These are phyloP conservation scores for Trichophyton equinum DNA, from an alignment of 2,329 filamentous ascomycete genomes.

Conservation along the genomic window DNA sequence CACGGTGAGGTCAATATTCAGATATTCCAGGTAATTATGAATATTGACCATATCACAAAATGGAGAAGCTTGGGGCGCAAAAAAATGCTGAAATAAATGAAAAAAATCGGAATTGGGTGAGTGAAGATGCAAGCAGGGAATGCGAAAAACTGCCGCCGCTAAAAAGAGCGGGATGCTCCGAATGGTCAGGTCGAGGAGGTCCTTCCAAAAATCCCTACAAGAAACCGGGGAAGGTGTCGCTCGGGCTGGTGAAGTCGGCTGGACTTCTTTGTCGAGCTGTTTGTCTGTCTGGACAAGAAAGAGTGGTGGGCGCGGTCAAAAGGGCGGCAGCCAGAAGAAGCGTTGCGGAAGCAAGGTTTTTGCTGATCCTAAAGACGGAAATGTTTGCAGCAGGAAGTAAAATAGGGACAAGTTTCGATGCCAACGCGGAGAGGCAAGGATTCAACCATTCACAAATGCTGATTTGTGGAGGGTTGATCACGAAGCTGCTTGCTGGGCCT, in stretches of 20 bases:
- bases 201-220: background rate
- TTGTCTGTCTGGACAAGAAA: background rate
- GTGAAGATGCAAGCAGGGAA: background rate
- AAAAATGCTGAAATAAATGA: background rate
- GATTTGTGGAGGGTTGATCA: constrained; percentile 5
- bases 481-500: constrained; percentile 1
- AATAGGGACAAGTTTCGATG: constrained; percentile 2
- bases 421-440: constrained; percentile 6
- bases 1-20: background rate
- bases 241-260: background rate
- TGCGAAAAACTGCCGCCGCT: constrained; percentile 4
- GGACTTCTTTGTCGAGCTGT: background rate
- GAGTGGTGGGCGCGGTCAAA: background rate
- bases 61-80: background rate
- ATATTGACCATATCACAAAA: constrained; percentile 5
- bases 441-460: constrained; percentile 1
- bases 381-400: constrained; percentile 1
- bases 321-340: background rate
- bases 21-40: background rate
- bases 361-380: background rate
- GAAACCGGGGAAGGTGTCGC: background rate
- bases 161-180: background rate
- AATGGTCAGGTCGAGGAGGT: background rate
- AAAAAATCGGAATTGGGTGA: background rate
- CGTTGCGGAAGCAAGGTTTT: constrained; percentile 4